Base-by-base conservation (phyloP, 2,329 filamentous ascomycete species). In the Claviceps pazoutovae region DNA sequence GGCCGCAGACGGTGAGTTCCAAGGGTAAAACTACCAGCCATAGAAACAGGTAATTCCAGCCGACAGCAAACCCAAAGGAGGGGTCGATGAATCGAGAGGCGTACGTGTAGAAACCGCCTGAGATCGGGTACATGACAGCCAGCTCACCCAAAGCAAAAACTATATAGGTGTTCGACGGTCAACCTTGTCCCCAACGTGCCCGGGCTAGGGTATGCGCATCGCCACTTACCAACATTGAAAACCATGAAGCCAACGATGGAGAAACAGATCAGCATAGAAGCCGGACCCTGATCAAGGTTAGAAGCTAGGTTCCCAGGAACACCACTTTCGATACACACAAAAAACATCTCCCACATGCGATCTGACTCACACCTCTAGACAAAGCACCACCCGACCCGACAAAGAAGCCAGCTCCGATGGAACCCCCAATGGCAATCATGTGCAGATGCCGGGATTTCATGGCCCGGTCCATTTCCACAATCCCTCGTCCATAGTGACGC, bases 81-180 rank as follows among this genome's bases (percentile, higher is more conserved):
- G 78, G 78, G 61, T 80, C 78, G 55, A 82, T 75, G 60, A 82
- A 82, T 50, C 79, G 78, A 52, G 71, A 71, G 30, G 74, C 76
- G 66, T 80, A 82, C 26, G 75, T 77, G 59, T 79, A 81, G 70
- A 82, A 82, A 56, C 76, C 77, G 63, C 79, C 79, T 59, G 77
- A 79, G 60, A 82, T 73, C 16, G 79, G 79, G 56, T 75, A 82
- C 69, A 81, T 73, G 59, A 81, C 74, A 53, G 78, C 76, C 49
- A 82, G 65, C 61, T 82, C 79, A 57, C 78, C 79, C 48, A 82
- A 73, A 53, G 79, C 78, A 60, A 77, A 77, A 55, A 81, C 72
- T 64, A 17, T 39, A n/a, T 9, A 2, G 14, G 13, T 30, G 21
- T 46, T 46, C n/a, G 14, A n/a, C 34, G 14, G n/a, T n/a, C 14